Percentiles rank a stretch among this genome's conserved stretches.
Evolutionary conservation across 1,139 yeast genomes (phyloP).

Genomic region (Ogataea hybrid): DNA sequence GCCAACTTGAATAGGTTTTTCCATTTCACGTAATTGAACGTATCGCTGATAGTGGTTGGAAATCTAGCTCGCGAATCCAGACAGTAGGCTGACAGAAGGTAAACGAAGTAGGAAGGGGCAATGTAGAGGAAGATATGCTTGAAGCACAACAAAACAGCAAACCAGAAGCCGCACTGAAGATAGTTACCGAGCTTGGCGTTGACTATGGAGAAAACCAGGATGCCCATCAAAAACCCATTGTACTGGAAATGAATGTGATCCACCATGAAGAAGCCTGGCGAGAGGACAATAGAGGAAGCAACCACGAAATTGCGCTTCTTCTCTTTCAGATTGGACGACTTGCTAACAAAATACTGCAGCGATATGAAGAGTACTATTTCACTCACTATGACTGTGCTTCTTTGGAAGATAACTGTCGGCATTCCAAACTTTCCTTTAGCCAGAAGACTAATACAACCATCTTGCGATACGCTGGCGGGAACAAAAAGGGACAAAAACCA

Average conservation of each 20-base stretch:
- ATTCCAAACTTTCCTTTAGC: conserved; percentile 63
- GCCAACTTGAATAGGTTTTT: conserved; percentile 59
- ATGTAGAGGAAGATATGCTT: conserved; percentile 90
- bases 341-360: conserved; percentile 67
- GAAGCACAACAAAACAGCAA: conserved; percentile 79
- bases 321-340: conserved; percentile 38
- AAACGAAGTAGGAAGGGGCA: conserved; percentile 92
- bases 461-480: conserved; percentile 59
- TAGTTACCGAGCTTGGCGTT: conserved; percentile 61
- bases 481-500: conserved; percentile 72
- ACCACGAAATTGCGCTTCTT: conserved; percentile 64
- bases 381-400: conserved; percentile 73
- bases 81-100: conserved; percentile 70
- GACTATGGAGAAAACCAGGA: conserved; percentile 69
- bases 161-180: conserved; percentile 68
- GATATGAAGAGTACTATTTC: conserved; percentile 72
- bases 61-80: conserved; percentile 37
- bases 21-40: conserved; percentile 54
- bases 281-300: conserved; percentile 77
- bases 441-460: conserved; percentile 77
- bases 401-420: conserved; percentile 79
- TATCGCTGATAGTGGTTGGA: conserved; percentile 26
- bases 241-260: conserved; percentile 96
- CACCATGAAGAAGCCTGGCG: conserved; percentile 85
- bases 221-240: conserved; percentile 89